A percentile compares a stretch with the other conserved stretches of the same genome.
Evolutionary conservation across 352 stramenopile species (phyloP).

Genomic region (Peronosclerospora sorghi): DNA sequence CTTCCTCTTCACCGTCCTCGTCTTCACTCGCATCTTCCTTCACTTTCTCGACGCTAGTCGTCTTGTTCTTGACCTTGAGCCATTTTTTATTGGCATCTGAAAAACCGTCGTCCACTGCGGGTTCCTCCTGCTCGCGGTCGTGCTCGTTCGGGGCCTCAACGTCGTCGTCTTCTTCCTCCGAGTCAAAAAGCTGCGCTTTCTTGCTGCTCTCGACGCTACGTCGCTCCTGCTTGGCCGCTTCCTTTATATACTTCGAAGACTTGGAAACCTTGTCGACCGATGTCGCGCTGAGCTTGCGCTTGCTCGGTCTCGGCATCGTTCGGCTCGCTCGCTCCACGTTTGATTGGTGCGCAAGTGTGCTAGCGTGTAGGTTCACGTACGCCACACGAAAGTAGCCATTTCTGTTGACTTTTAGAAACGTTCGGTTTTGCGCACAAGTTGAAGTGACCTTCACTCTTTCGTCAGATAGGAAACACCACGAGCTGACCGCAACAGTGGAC

Average conservation of each 20-base stretch:
- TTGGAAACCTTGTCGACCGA: slow-evolving; percentile 8
- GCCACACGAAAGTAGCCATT: slow-evolving; percentile 1
- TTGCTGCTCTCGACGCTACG: slow-evolving; percentile 25
- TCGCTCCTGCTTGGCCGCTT: slow-evolving; percentile 61
- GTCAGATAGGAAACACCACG: slow-evolving; percentile 71
- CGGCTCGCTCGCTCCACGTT: slow-evolving; percentile 1
- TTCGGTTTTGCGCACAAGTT: slow-evolving; percentile 17
- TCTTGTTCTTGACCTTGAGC: slow-evolving; percentile 70
- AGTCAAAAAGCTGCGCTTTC: slow-evolving; percentile 58
- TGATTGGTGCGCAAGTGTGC: slow-evolving; percentile 34
- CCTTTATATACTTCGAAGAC: slow-evolving; percentile 68
- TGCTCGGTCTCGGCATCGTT: slow-evolving; percentile 41
- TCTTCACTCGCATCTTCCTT: slow-evolving; percentile 18
- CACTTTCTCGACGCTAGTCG: slow-evolving; percentile 22
- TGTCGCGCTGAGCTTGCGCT: slow-evolving; percentile 37
- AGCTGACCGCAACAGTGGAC: slow-evolving; percentile 79
- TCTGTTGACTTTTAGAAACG: no score
- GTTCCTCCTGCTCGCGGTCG: slow-evolving; percentile 34
- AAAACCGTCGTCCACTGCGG: slow-evolving; percentile 55
- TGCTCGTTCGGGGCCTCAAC: slow-evolving; percentile 38
- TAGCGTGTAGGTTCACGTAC: slow-evolving; percentile 5
- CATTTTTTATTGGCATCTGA: slow-evolving; percentile 82
- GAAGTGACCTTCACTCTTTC: slow-evolving; percentile 26
- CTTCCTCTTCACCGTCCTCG: slow-evolving; percentile 32
- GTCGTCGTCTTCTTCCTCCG: slow-evolving; percentile 39